Base-by-base conservation (phyloP, 2,329 filamentous ascomycete genomes). In the Clonostachys rhizophaga region DNA sequence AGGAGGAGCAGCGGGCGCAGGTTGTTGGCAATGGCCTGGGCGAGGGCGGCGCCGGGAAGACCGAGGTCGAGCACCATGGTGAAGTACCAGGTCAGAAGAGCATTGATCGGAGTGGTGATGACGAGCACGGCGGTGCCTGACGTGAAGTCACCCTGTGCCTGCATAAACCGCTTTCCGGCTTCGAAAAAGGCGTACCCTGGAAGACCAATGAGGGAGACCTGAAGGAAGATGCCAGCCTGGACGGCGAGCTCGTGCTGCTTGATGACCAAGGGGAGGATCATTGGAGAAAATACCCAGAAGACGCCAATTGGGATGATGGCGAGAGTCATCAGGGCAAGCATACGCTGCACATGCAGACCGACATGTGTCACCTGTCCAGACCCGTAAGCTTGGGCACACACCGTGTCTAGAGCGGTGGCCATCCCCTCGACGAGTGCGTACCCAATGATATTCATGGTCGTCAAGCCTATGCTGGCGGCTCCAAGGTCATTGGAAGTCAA, bases 141-240 rank as follows among this genome's bases (percentile, higher is more conserved):
- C 34, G 70, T 70, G 60, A 79, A 79, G 30, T 76, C 64, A 2
- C 77, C 76, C 51, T 80, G 76, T 0, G 77, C 73, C 54, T 80
- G 76, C 4, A 78, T 64, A 50, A 78, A 79, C 0, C 76, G 65
- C 55, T 80, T 81, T 2, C 72, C 63, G 0, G 73, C 73, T 50
- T 80, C 77, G 33, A 80, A 81, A 4, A 68, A 67, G 2, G 72
- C 75, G 47, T 78, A 80, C 4, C 75, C 76, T 1, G 76, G 76
- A 2, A 76, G 62, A 0, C 76, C 74, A 7, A 76, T 57, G 3
- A 79, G 60, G 40, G 73, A 69, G 34, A 75, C 65, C 5, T 67
- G 63, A 33, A 80, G 54, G 47, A 78, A 81, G 1, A 59, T 61
- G 12, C 76, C 75, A 0, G 76, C 77, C 51, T 72, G 68, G 33